These are phyloP conservation scores for Sphaerosporella brunnea DNA, from an alignment of 495 filamentous ascomycete genomes.

Conservation along the genomic window DNA sequence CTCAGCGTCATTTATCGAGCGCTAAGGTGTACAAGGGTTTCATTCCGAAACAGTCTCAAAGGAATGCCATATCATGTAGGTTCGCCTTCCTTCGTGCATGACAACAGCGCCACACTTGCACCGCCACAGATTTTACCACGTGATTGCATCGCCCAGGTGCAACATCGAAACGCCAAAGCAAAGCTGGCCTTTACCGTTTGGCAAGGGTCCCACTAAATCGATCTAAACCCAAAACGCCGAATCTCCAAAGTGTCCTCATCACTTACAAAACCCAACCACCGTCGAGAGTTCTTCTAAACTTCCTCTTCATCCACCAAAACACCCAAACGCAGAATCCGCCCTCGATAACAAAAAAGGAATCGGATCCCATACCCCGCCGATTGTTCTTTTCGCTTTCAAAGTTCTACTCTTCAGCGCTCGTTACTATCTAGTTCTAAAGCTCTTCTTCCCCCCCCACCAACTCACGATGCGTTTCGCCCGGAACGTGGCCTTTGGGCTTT, in stretches of 20 bases:
- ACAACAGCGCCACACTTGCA: no score
- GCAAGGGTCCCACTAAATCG: no score
- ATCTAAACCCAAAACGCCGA: background rate
- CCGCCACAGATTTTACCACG: no score
- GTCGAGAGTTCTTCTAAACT: background rate
- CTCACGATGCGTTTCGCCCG: slow-evolving; percentile 62
- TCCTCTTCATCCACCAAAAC: background rate
- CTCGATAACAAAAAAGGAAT: background rate
- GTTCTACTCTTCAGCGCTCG: background rate
- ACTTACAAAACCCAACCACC: slow-evolving; percentile 3
- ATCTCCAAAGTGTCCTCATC: slow-evolving; percentile 6
- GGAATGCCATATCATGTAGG: no score
- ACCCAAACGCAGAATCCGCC: background rate
- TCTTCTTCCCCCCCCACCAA: background rate
- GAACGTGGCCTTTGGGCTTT: slow-evolving; percentile 44
- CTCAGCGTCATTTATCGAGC: no score
- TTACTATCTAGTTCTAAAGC: slow-evolving; percentile 1
- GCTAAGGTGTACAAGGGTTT: no score
- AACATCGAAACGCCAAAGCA: no score
- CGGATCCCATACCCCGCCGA: background rate
- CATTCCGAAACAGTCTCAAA: no score
- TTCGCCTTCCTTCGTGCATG: no score
- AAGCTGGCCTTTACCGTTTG: no score
- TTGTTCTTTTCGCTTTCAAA: background rate
- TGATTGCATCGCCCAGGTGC: no score